Evolutionary conservation across 1,284 basidiomycete genomes (phyloP), one percentile per base, ranked within the genome.

Genomic region (Omphalotus olearius): DNA sequence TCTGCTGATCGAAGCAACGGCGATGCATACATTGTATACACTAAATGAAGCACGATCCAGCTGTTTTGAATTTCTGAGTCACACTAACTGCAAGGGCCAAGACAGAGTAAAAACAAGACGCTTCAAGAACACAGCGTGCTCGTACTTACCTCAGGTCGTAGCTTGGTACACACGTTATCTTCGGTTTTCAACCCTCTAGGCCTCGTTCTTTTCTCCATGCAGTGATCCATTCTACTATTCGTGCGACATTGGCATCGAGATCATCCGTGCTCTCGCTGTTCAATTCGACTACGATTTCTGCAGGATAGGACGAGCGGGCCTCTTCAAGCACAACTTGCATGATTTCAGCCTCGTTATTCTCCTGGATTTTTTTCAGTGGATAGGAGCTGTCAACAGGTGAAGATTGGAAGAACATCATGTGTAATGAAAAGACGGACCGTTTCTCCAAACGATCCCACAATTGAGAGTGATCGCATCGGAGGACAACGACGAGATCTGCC

Each of bases 341-440:
- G 65, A 99, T 99, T 70, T 99, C 96, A 7, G 95, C 94, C 61
- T 95, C 88, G 69, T 99, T 96, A 68, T 99, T 99, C 69, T 99
- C 97, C 66, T 95, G 89, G 9, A 99, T 93, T 72, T 99, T 99
- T 65, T 92, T 91, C 43, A 93, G 69, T 0, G 89, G 73, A 65
- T 99, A 99, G 10, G 83, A 82, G 58, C 96, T 98, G 66, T 45
- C 5, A 28, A 33, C 6, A 42, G 40, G 38, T 25, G 36, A 44
- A 17, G 37, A 45, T 6, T 14, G 38, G 9, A n/a, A 36, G 25
- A 18, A 16, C 6, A 56, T 54, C 41, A 33, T 6, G 37, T 45
- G 10, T 52, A 14, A 35, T 38, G 43, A 37, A 57, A 16, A 17
- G n/a, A 72, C 82, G 52, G 55, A 93, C 96, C 96, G 77, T 66